Percentiles rank a stretch among this genome's conserved stretches.
Conservation (phyloP, 2,329 filamentous ascomycete genomes). For the Biscogniauxia marginata region DNA sequence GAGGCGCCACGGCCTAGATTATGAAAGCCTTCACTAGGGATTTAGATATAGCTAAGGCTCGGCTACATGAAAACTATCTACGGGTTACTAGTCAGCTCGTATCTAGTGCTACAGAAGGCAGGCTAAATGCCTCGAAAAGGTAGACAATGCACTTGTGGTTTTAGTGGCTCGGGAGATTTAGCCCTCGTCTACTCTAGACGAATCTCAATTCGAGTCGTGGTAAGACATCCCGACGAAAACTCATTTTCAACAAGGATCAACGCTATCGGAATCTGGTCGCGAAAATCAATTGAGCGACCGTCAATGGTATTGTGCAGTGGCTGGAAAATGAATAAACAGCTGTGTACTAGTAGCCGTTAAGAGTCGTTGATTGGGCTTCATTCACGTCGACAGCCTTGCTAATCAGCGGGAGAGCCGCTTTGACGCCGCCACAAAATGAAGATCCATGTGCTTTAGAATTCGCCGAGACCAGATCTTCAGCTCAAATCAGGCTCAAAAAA, state of each 20-base stretch:
- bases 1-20: background rate
- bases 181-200: background rate
- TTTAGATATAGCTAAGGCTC: background rate
- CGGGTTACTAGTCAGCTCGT: background rate
- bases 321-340: background rate
- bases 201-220: background rate
- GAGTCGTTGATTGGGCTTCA: background rate
- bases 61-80: background rate
- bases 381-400: background rate
- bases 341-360: background rate
- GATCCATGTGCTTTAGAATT: background rate
- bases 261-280: background rate
- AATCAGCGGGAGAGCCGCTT: background rate
- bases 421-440: background rate
- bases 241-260: background rate
- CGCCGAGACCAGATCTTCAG: background rate
- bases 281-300: background rate
- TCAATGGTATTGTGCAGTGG: background rate
- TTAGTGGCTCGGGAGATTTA: background rate
- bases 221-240: background rate
- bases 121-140: background rate
- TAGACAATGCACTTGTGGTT: background rate
- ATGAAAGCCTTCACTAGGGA: background rate
- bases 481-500: background rate
- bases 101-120: background rate